Evolutionary conservation across 179 eudicot species (phyloP).

Genomic region (Spergularia azorica): DNA sequence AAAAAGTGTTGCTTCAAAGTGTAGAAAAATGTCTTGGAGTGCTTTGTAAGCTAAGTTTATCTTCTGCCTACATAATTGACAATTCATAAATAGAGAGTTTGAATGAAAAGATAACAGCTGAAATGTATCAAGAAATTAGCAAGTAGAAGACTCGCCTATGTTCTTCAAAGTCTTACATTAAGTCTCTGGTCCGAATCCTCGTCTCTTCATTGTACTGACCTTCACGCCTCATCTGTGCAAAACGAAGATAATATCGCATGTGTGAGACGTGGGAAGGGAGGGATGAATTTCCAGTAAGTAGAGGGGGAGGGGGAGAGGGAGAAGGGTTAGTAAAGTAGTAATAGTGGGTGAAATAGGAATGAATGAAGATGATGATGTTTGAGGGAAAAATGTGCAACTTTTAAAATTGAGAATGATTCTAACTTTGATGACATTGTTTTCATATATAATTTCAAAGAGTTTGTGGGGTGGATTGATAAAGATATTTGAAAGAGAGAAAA

Average conservation of each 20-base stretch:
- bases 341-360: slow-evolving; percentile 45
- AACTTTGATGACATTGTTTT: slow-evolving; percentile 2
- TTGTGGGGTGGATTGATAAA: slow-evolving; percentile 22
- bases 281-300: no score
- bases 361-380: slow-evolving; percentile 31
- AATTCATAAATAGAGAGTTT: background rate
- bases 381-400: slow-evolving; percentile 24
- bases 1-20: slow-evolving; percentile 15
- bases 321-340: no score
- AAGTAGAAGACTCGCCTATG: background rate
- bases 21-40: background rate
- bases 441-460: background rate
- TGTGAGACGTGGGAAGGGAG: no score
- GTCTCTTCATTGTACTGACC: no score
- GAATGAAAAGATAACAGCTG: background rate
- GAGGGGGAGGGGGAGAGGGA: no score
- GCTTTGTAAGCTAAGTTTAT: slow-evolving; percentile 12
- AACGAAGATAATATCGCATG: no score
- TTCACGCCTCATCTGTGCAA: background rate
- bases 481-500: slow-evolving; percentile 6
- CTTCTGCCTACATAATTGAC: background rate
- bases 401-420: slow-evolving; percentile 2
- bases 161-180: background rate
- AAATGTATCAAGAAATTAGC: no score
- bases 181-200: background rate